Evolutionary conservation across 1,139 yeast species (phyloP), one percentile per base, ranked within the genome.

Genomic region (Kluyveromyces sp.): DNA sequence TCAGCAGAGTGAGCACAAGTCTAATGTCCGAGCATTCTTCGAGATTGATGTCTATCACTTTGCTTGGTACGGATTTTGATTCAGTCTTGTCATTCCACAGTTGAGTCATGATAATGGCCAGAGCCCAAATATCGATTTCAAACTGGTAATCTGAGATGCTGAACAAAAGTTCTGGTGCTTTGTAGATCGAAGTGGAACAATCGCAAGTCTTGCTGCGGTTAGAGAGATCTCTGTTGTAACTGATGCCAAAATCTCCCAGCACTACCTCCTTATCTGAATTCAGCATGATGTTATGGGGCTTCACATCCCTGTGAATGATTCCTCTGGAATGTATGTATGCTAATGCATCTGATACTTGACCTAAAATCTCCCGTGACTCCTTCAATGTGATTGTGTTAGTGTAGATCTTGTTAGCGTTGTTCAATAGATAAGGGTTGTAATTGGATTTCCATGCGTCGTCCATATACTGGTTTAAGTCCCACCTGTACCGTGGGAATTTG

Each of bases 251-350:
- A 60, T 92, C 97, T 11, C 84, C 79, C 9, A 83, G 59, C 0
- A 75, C 67, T 1, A 57, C 56, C 4, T 56, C 54, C 16, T 40
- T 33, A 2, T 25, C 38, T 8, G 35, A 31, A 2, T 57, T 55
- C 53, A 85, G 73, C 61, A 86, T 63, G 33, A 89, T 72, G 57
- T 89, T 89, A 16, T 78, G 78, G 0, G 95, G 94, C 61, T 89
- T 89, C 43, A 89, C 65, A 61, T 89, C 97, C 39, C 97, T 72
- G 59, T 89, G 97, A 13, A 89, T 87, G n/a, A 89, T 73, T 0
- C 80, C 80, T 2, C 69, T 54, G 0, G 60, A 51, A 46, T 81
- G 94, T 6, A 83, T 54, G 53, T 69, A 77, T 2, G 51, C 54
- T 18, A 84, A 57, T 0, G 80, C 92, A 1, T 54, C 50, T 0